Evolutionary conservation across 1,139 yeast genomes (phyloP).

Genomic region (Taphrina betulina): DNA sequence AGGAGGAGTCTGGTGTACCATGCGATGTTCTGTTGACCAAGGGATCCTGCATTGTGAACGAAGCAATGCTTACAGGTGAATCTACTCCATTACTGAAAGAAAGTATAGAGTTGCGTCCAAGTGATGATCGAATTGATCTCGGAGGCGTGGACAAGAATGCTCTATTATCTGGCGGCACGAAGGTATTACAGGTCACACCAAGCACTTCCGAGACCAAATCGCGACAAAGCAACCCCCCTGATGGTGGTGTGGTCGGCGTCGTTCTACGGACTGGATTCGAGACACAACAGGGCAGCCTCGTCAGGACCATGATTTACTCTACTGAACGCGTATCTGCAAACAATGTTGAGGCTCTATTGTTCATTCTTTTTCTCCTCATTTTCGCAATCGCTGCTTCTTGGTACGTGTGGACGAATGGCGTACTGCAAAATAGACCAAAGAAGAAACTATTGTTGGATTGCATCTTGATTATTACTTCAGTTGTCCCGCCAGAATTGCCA

Average conservation of each 20-base stretch:
- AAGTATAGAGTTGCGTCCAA: slow-evolving; percentile 79
- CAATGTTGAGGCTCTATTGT: slow-evolving; percentile 88
- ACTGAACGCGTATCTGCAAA: slow-evolving; percentile 97
- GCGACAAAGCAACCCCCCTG: slow-evolving; percentile 61
- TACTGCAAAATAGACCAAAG: slow-evolving; percentile 90
- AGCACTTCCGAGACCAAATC: slow-evolving; percentile 55
- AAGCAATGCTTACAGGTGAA: slow-evolving; percentile 98
- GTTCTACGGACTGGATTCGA: slow-evolving; percentile 95
- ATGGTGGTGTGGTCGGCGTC: slow-evolving; percentile 85
- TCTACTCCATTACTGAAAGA: slow-evolving; percentile 95
- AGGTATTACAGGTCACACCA: slow-evolving; percentile 84
- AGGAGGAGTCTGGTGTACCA: slow-evolving; percentile 91
- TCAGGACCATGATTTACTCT: slow-evolving; percentile 95
- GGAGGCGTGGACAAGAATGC: slow-evolving; percentile 90
- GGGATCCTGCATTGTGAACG: slow-evolving; percentile 91
- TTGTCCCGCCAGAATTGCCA: slow-evolving; percentile 98
- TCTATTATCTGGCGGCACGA: slow-evolving; percentile 92
- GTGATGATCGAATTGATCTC: slow-evolving; percentile 62
- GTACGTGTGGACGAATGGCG: slow-evolving; percentile 99
- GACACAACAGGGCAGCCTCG: slow-evolving; percentile 95
- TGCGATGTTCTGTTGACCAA: slow-evolving; percentile 84
- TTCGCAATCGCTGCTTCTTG: slow-evolving; percentile 96
- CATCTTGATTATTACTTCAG: slow-evolving; percentile 91
- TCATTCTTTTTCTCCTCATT: slow-evolving; percentile 80
- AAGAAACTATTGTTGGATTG: slow-evolving; percentile 92